Conservation (phyloP, 805 yeast species). For the Lipomyces yamanashiensis region DNA sequence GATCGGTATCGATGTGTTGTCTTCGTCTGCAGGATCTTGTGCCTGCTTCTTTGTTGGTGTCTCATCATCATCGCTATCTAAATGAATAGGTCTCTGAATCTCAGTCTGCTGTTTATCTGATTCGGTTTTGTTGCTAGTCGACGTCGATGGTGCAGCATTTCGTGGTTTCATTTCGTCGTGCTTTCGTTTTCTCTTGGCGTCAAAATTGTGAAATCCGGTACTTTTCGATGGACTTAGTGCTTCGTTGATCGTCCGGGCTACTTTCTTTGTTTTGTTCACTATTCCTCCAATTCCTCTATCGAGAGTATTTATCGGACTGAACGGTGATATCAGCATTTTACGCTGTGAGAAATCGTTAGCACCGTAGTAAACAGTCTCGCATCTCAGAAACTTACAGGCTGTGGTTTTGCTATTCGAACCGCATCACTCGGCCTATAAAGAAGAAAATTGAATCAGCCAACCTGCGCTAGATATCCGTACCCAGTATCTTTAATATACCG, state of each 20-base stretch:
- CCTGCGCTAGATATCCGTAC: background rate
- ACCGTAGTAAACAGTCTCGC: background rate
- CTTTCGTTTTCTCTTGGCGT: conserved; percentile 9
- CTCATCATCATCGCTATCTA: conserved; percentile 21
- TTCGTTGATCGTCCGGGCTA: background rate
- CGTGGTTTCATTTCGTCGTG: conserved; percentile 19
- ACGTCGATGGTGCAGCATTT: background rate
- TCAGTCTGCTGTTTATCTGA: background rate
- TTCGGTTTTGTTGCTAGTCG: background rate
- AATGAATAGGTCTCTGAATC: background rate
- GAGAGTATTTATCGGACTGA: conserved; percentile 9
- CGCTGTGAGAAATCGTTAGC: background rate
- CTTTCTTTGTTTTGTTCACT: background rate
- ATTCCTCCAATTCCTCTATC: conserved; percentile 1
- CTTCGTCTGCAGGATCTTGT: background rate
- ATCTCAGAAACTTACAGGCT: background rate
- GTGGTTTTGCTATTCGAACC: conserved; percentile 9
- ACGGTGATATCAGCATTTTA: background rate
- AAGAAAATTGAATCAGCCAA: background rate
- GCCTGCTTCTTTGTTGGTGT: background rate
- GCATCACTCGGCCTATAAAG: conserved; percentile 12
- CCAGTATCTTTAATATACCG: background rate
- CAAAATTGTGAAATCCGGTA: conserved; percentile 8
- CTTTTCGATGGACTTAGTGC: background rate
- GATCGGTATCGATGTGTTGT: background rate